A percentile compares a stretch with the other conserved stretches of the same genome.
These are phyloP conservation scores for Globisporangium emineosum DNA, from an alignment of 352 stramenopile genomes.

Conservation along the genomic window DNA sequence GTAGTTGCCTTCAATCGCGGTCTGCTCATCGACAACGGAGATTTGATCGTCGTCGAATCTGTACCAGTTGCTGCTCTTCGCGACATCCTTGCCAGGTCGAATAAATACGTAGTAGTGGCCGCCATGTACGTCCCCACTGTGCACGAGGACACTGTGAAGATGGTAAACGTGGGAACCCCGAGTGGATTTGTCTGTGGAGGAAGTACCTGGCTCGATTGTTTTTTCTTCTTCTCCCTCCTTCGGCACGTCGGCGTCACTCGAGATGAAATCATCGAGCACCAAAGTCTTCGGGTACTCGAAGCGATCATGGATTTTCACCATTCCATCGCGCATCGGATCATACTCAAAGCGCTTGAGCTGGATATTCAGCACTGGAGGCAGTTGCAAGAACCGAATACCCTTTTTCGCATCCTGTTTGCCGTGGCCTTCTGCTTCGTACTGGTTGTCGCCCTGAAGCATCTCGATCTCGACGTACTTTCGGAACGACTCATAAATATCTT, in stretches of 20 bases:
- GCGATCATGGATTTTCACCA: slow-evolving; percentile 89
- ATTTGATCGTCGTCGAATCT: slow-evolving; percentile 88
- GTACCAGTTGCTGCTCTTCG: slow-evolving; percentile 68
- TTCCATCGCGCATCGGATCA: slow-evolving; percentile 78
- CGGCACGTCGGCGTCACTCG: slow-evolving; percentile 6
- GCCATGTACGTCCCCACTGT: slow-evolving; percentile 83
- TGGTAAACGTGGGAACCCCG: slow-evolving; percentile 57
- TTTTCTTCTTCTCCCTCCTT: slow-evolving; percentile 1
- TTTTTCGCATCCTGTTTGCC: slow-evolving; percentile 92
- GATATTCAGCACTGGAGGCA: slow-evolving; percentile 90
- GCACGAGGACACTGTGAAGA: slow-evolving; percentile 82
- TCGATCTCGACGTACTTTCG: slow-evolving; percentile 92
- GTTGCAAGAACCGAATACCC: slow-evolving; percentile 76
- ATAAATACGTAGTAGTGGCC: slow-evolving; percentile 91
- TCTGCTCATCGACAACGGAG: slow-evolving; percentile 61
- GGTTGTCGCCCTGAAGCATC: slow-evolving; percentile 92
- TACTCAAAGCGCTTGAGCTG: slow-evolving; percentile 92
- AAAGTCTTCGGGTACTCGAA: slow-evolving; percentile 84
- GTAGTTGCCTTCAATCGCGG: slow-evolving; percentile 78
- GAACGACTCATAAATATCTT: slow-evolving; percentile 87
- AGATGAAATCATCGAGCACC: slow-evolving; percentile 68
- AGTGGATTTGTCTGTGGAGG: no score
- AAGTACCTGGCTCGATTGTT: background rate
- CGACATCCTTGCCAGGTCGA: slow-evolving; percentile 65
- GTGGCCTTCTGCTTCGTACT: slow-evolving; percentile 89